These are phyloP conservation scores for Samsoniella hepiali DNA, from an alignment of 2,329 filamentous ascomycete species.

Conservation along the genomic window DNA sequence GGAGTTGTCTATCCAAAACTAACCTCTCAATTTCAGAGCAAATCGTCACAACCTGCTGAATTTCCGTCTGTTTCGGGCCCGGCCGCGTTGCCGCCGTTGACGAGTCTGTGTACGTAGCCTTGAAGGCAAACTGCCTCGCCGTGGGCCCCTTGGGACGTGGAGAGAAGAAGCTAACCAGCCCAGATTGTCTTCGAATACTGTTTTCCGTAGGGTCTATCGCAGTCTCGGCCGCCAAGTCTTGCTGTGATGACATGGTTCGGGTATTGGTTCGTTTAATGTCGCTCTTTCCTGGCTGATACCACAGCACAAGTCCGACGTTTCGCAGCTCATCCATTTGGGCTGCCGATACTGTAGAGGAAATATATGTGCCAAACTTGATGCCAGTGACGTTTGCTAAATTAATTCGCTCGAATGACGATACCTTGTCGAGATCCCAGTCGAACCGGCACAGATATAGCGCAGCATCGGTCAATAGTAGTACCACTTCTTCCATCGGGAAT, in stretches of 20 bases:
- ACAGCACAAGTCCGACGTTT: conserved; percentile 81
- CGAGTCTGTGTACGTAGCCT: conserved; percentile 53
- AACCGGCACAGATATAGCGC: conserved; percentile 88
- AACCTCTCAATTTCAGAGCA: conserved; percentile 74
- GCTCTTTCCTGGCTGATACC: conserved; percentile 68
- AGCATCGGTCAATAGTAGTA: conserved; percentile 79
- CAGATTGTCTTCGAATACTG: conserved; percentile 28
- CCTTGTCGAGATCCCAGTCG: conserved; percentile 93
- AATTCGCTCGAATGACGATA: conserved; percentile 85
- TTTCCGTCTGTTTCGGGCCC: conserved; percentile 47
- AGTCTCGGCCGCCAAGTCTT: conserved; percentile 26
- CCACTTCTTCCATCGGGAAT: conserved; percentile 79
- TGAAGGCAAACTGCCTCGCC: conserved; percentile 49
- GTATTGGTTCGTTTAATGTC: conserved; percentile 82
- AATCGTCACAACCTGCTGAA: conserved; percentile 59
- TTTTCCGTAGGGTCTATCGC: conserved; percentile 23
- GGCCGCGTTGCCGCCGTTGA: conserved; percentile 52
- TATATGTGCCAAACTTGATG: conserved; percentile 80
- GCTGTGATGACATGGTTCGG: conserved; percentile 64
- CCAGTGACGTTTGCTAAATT: conserved; percentile 69
- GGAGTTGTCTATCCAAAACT: conserved; percentile 48
- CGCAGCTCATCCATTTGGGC: conserved; percentile 71
- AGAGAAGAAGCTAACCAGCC: conserved; percentile 42
- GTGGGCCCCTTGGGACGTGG: conserved; percentile 34
- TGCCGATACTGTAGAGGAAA: conserved; percentile 80